Evolutionary conservation across 1,284 basidiomycete genomes (phyloP), one percentile per base, ranked within the genome.

Genomic region (Trichosporon ovoides): DNA sequence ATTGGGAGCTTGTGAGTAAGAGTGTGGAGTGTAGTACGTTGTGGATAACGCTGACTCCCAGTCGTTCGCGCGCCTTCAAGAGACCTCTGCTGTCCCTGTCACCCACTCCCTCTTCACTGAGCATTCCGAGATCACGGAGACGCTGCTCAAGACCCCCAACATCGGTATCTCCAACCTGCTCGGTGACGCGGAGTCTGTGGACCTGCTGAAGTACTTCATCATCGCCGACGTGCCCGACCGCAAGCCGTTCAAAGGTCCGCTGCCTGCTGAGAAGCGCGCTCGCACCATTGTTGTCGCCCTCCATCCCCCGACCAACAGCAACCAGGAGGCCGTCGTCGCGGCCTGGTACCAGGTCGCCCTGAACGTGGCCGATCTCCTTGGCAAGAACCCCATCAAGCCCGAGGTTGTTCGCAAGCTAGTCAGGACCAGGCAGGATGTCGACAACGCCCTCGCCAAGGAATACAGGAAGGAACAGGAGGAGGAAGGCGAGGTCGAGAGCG

Each of bases 1-100:
- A 91, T 58, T 95, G 89, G 87, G 91, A 94, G 76, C 74, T 94
- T 72, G 91, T 94, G 60, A 70, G 86, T 82, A n/a, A n/a, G n/a
- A n/a, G n/a, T n/a, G n/a, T n/a, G n/a, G n/a, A n/a, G n/a, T n/a
- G n/a, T 4, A n/a, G n/a, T 36, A 24, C 22, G 6, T 7, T 2
- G 14, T 24, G 3, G 49, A 20, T 56, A 31, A 55, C 57, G 20
- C 35, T 53, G 20, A 53, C 38, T 14, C 1, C 0, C 57, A 77
- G 75, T 70, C 74, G 19, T 78, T 75, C 64, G 66, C 75, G 40
- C 66, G 68, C 50, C 53, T 76, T 20, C 62, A 66, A 53, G 75
- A 77, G 55, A 65, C 68, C 20, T 52, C 68, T 18, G 28, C 61
- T 14, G 55, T 78, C 18, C 73, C 73, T 35, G 62, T 62, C 54